Evolutionary conservation across 2,329 filamentous ascomycete species (phyloP), one percentile per base, ranked within the genome.

Genomic region (Plenodomus tracheiphilus): DNA sequence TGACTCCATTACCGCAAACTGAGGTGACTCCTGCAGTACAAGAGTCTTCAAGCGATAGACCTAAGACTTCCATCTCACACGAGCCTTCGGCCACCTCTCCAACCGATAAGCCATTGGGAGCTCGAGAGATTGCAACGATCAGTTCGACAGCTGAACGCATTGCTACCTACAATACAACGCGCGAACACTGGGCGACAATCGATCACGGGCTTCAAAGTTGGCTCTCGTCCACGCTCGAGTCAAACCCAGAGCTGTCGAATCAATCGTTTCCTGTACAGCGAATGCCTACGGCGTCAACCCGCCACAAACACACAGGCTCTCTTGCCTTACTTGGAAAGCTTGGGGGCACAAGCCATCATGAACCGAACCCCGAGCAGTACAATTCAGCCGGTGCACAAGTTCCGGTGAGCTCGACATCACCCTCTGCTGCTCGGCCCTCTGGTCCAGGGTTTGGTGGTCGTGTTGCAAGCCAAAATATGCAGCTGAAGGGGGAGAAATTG

Each of bases 401-500:
- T 11, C 64, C 70, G 20, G 59, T 53, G 7, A 59, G 51, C 19
- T 53, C 58, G 34, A 62, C 46, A 16, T 62, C 65, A 21, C 61
- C 64, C 9, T 58, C 56, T 22, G 43, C 53, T 22, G 49, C 51
- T 7, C 43, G 58, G 21, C 47, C 57, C 7, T 58, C 60, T 36
- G 50, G 51, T n/a, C 57, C 61, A 17, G 53, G 61, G 10, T 63
- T 63, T 21, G 49, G 58, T 18, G 46, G 62, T 10, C 56, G 59
- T 32, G 50, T 61, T 39, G 54, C 57, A 41, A 62, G 65, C 49
- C 46, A 66, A 43, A 64, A 71, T 47, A 83, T 92, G 69, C 88
- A 90, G 61, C 82, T 86, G 34, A 93, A 92, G 77, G 86, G 92
- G 70, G 97, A 96, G 76, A 91, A 95, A 64, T 77, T 97, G 21